Evolutionary conservation across 2,329 filamentous ascomycete genomes (phyloP), one percentile per base, ranked within the genome.

Genomic region (Fusarium fracticaudum): DNA sequence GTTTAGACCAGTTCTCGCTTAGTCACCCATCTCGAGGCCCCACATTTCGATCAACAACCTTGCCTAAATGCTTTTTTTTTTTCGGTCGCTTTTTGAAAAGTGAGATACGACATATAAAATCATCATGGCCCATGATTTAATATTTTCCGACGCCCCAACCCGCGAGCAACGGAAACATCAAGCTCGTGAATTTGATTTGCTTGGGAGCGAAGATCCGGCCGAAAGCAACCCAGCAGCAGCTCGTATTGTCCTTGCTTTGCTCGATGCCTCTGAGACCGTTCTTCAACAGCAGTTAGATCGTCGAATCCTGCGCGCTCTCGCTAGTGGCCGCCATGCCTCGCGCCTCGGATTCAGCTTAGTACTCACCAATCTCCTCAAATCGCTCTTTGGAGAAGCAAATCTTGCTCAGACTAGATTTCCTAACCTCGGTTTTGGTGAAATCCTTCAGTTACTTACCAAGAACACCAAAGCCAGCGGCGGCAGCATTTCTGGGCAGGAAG

Each of bases 341-440:
- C 89, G 96, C 33, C 85, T 96, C 58, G 96, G 96, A 8, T 98
- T 97, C 81, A 97, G 94, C 61, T 87, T 98, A 63, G 96, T 96
- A 0, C 85, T 98, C 75, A 93, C 95, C 0, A 95, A 98, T 82
- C 85, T 97, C 14, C 81, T 98, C 50, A 87, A 89, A 9, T 90
- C 96, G 78, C 83, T 95, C 10, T 93, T 93, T 78, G 89, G 89
- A 4, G 76, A 85, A 20, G 83, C 85, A 45, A 78, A 84, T 12
- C 79, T 87, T 22, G 82, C 83, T 15, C 77, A 82, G 37, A 80
- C 84, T 12, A 87, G 85, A 73, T 92, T 91, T 9, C 45, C 45
- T 4, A 22, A 48, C 13, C 26, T 48, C 10, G 20, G 45, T 15
- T 48, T 48, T 48, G 45, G 26, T 12, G 45, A 48, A 31, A 12